Conservation (phyloP, 1,284 basidiomycete species). For the Ceratobasidium theobromae region DNA sequence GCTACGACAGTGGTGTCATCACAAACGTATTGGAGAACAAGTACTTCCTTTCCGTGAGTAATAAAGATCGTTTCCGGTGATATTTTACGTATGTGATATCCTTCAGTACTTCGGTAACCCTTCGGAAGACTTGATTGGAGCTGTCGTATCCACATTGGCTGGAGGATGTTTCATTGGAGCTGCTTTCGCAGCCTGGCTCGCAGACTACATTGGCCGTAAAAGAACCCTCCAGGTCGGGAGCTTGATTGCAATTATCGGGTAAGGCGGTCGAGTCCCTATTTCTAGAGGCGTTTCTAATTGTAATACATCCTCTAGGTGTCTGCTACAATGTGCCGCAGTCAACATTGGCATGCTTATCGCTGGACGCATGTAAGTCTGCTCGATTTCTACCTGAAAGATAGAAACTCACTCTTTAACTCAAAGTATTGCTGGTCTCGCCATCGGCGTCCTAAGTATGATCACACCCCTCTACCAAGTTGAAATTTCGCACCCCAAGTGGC, state of each 20-base stretch:
- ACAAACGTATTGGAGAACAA: slow-evolving; percentile 24
- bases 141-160: slow-evolving; percentile 14
- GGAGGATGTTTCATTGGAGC: slow-evolving; percentile 25
- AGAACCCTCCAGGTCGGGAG: slow-evolving; percentile 16
- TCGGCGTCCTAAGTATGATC: slow-evolving; percentile 72
- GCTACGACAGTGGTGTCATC: slow-evolving; percentile 29
- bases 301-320: not conserved
- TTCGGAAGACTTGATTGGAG: slow-evolving; percentile 5
- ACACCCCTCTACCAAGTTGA: slow-evolving; percentile 77
- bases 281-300: not conserved
- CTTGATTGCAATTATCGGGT: slow-evolving; percentile 16
- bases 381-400: not conserved
- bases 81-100: not conserved
- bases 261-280: not conserved
- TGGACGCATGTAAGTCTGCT: slow-evolving; percentile 10
- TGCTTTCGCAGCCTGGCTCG: slow-evolving; percentile 11
- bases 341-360: slow-evolving; percentile 24
- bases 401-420: not conserved
- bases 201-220: slow-evolving; percentile 20
- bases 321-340: slow-evolving; percentile 19
- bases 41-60: slow-evolving; percentile 8
- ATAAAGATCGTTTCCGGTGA: not conserved
- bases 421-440: slow-evolving; percentile 66
- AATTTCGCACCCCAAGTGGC: slow-evolving; percentile 76
- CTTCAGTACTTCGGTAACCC: slow-evolving; percentile 7